phyloP scores from a whole-genome alignment of 495 filamentous ascomycete species.

The Lasiosphaeris hirsuta region DNA sequence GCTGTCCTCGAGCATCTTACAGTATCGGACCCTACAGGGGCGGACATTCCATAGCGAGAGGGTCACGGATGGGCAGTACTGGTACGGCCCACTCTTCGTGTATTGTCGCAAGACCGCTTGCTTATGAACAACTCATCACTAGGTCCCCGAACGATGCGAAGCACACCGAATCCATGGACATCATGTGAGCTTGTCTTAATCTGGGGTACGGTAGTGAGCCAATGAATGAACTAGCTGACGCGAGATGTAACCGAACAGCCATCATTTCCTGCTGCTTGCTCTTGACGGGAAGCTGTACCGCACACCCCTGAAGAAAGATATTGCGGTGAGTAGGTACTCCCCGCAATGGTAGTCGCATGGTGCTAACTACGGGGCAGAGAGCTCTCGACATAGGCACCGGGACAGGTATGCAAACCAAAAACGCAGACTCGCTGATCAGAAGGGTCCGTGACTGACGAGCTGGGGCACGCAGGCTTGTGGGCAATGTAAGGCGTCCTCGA shows the following conservation, averaged over 20 bases:
- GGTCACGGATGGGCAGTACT: slow-evolving; percentile 27
- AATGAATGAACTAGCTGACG: too few species aligned
- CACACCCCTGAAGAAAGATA: slow-evolving; percentile 49
- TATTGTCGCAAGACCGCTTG: neutral
- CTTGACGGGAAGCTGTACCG: slow-evolving; percentile 55
- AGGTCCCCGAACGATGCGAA: slow-evolving; percentile 41
- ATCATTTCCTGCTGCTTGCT: slow-evolving; percentile 36
- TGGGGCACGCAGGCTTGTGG: slow-evolving; percentile 32
- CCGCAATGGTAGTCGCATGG: neutral
- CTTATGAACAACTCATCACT: neutral
- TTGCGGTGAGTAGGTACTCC: neutral
- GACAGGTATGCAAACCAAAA: slow-evolving; percentile 24
- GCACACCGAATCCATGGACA: slow-evolving; percentile 39
- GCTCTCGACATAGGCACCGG: slow-evolving; percentile 67
- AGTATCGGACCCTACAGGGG: slow-evolving; percentile 40
- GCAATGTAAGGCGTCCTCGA: slow-evolving; percentile 29
- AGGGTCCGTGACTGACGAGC: too few species aligned
- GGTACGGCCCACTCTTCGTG: slow-evolving; percentile 12
- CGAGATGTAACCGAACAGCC: slow-evolving; percentile 16
- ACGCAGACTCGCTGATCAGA: neutral
- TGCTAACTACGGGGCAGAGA: slow-evolving; percentile 33
- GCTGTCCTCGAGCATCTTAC: slow-evolving; percentile 40
- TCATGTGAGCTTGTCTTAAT: slow-evolving; percentile 27
- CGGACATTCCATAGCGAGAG: slow-evolving; percentile 36
- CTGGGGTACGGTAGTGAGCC: neutral